phyloP scores from a whole-genome alignment of 1,284 basidiomycete species.

The Ustilago sp. region DNA sequence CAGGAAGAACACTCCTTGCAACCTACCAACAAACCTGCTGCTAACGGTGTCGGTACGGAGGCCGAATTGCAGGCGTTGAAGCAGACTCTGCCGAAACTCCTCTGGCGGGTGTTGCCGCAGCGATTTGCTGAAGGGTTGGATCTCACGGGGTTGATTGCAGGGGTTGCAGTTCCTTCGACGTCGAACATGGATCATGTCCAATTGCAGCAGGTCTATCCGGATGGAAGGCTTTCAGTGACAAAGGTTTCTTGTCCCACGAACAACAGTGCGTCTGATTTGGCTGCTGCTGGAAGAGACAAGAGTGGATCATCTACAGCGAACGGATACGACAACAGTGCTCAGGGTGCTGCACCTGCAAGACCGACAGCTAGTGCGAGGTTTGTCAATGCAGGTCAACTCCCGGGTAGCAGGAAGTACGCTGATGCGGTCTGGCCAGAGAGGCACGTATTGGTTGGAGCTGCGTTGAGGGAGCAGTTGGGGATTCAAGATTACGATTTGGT shows the following conservation, averaged over 20 bases:
- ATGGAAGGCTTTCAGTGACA: slow-evolving; percentile 53
- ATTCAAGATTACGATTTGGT: slow-evolving; percentile 60
- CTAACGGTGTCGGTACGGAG: slow-evolving; percentile 17
- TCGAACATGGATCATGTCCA: slow-evolving; percentile 12
- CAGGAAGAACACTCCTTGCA: slow-evolving; percentile 42
- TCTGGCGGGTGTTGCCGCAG: slow-evolving; percentile 48
- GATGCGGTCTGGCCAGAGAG: slow-evolving; percentile 53
- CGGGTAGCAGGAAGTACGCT: slow-evolving; percentile 1
- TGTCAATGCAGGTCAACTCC: slow-evolving; percentile 19
- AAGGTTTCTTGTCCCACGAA: slow-evolving; percentile 54
- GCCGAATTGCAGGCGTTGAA: slow-evolving; percentile 9
- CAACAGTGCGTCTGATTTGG: slow-evolving; percentile 42
- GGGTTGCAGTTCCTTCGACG: slow-evolving; percentile 30
- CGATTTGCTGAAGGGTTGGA: slow-evolving; percentile 30
- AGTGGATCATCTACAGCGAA: slow-evolving; percentile 4
- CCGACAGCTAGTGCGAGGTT: slow-evolving; percentile 55
- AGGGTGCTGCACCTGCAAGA: slow-evolving; percentile 25
- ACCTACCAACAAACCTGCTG: slow-evolving; percentile 18
- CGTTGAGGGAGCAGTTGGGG: slow-evolving; percentile 54
- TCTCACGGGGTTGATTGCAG: slow-evolving; percentile 5
- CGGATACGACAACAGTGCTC: slow-evolving; percentile 1
- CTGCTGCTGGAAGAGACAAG: slow-evolving; percentile 29
- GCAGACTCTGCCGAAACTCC: slow-evolving; percentile 38
- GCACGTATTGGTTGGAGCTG: slow-evolving; percentile 55
- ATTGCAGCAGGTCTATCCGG: slow-evolving; percentile 40